phyloP scores from a whole-genome alignment of 2,329 filamentous ascomycete genomes.

The Microcera coccophila region DNA sequence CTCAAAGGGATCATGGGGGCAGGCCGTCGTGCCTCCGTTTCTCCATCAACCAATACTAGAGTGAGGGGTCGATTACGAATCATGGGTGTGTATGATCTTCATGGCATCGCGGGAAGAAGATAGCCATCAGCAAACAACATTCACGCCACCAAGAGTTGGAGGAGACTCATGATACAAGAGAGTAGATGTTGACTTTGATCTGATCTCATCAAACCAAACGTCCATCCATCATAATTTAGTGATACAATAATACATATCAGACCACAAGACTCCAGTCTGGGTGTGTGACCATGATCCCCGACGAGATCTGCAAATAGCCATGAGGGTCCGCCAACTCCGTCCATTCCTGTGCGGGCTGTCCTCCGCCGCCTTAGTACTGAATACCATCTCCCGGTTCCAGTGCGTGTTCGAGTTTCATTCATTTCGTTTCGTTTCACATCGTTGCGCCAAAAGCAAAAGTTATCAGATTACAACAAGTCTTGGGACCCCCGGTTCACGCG shows the following conservation, averaged over 20 bases:
- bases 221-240: constrained; percentile 11
- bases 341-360: constrained; percentile 5
- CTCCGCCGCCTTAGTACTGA: constrained; percentile 2
- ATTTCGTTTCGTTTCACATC: constrained; percentile 25
- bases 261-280: constrained; percentile 11
- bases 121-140: too few relatives aligned
- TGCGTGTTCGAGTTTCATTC: constrained; percentile 21
- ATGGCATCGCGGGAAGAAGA: too few relatives aligned
- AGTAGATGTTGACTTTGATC: too few relatives aligned
- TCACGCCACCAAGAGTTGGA: too few relatives aligned
- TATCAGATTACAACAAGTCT: constrained; percentile 6
- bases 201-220: background rate
- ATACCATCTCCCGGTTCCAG: too few relatives aligned
- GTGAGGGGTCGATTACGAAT: too few relatives aligned
- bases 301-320: constrained; percentile 26
- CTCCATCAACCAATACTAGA: too few relatives aligned
- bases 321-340: constrained; percentile 24
- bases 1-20: too few relatives aligned
- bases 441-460: constrained; percentile 12
- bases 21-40: too few relatives aligned
- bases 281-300: constrained; percentile 18
- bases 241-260: constrained; percentile 31
- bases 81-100: too few relatives aligned
- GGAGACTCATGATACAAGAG: background rate
- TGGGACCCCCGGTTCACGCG: background rate